A percentile compares a stretch with the other conserved stretches of the same genome.
Conservation (phyloP, 2,329 filamentous ascomycete genomes). For the Neofusicoccum kwambonambiense region DNA sequence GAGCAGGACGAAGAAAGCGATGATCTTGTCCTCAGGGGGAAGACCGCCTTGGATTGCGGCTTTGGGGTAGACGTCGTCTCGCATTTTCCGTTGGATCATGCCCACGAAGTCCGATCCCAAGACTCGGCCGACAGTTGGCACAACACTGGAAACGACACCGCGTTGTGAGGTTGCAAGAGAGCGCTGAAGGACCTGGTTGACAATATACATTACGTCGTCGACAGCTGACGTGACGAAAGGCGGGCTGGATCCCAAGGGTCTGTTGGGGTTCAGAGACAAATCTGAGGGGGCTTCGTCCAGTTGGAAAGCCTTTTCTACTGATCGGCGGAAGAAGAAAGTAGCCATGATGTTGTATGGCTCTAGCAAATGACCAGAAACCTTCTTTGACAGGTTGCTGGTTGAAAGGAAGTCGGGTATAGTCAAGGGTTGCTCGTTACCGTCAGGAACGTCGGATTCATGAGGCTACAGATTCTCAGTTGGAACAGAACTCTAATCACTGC, state of each 20-base stretch:
- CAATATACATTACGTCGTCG: constrained; percentile 99
- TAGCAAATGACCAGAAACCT: constrained; percentile 71
- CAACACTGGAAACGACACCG: constrained; percentile 71
- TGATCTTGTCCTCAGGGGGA: constrained; percentile 83
- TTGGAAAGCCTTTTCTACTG: constrained; percentile 96
- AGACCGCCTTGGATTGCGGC: constrained; percentile 73
- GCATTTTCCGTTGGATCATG: constrained; percentile 97
- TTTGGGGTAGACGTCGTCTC: constrained; percentile 89
- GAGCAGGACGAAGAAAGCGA: constrained; percentile 87
- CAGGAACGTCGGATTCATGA: constrained; percentile 49
- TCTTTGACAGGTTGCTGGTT: constrained; percentile 77
- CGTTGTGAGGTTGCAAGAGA: constrained; percentile 83
- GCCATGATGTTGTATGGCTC: constrained; percentile 88
- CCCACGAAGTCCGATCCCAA: constrained; percentile 88
- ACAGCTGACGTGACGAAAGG: constrained; percentile 94
- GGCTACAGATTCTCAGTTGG: constrained; percentile 23
- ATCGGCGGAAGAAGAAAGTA: constrained; percentile 93
- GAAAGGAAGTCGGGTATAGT: constrained; percentile 70
- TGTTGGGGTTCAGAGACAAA: constrained; percentile 72
- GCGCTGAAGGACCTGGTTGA: constrained; percentile 85
- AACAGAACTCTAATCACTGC: constrained; percentile 21
- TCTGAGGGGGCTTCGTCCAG: constrained; percentile 84
- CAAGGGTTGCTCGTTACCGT: constrained; percentile 55
- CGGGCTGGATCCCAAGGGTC: constrained; percentile 70
- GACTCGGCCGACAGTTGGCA: constrained; percentile 76